These are phyloP conservation scores for Hypoxylon perforatum DNA, from an alignment of 495 filamentous ascomycete genomes.

Conservation along the genomic window DNA sequence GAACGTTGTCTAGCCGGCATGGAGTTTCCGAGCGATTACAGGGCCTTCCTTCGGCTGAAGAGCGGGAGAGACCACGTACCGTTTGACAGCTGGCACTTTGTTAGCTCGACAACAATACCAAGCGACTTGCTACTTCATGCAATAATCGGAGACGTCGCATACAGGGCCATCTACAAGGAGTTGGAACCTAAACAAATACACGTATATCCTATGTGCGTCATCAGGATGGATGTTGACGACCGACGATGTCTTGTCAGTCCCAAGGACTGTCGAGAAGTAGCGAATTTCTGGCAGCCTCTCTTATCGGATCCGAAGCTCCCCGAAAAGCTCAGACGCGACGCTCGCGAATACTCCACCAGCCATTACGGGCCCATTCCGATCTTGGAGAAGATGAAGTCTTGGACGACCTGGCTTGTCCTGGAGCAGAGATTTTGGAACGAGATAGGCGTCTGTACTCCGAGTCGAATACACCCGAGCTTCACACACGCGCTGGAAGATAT, in stretches of 20 bases:
- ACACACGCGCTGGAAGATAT: not conserved
- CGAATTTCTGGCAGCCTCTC: constrained; percentile 5
- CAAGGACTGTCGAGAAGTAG: not conserved
- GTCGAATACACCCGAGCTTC: constrained; percentile 13
- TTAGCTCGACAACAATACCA: too few species aligned
- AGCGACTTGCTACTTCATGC: too few species aligned
- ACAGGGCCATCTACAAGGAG: too few species aligned
- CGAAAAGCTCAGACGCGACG: not conserved
- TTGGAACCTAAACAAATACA: too few species aligned
- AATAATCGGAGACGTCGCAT: too few species aligned
- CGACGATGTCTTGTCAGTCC: constrained; percentile 2
- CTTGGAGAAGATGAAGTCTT: not conserved
- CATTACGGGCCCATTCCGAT: not conserved
- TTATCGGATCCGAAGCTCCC: not conserved
- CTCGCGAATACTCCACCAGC: not conserved
- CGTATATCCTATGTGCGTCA: not conserved
- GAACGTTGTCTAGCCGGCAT: too few species aligned
- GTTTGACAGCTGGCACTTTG: too few species aligned
- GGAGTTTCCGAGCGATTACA: too few species aligned
- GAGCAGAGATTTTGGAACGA: too few species aligned
- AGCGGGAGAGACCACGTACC: too few species aligned
- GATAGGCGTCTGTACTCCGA: too few species aligned
- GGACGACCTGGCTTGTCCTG: constrained; percentile 1
- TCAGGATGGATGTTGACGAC: not conserved
- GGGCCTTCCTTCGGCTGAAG: too few species aligned